Evolutionary conservation across 352 stramenopile genomes (phyloP), one percentile per base, ranked within the genome.

Genomic region (Phytopythium montanum): DNA sequence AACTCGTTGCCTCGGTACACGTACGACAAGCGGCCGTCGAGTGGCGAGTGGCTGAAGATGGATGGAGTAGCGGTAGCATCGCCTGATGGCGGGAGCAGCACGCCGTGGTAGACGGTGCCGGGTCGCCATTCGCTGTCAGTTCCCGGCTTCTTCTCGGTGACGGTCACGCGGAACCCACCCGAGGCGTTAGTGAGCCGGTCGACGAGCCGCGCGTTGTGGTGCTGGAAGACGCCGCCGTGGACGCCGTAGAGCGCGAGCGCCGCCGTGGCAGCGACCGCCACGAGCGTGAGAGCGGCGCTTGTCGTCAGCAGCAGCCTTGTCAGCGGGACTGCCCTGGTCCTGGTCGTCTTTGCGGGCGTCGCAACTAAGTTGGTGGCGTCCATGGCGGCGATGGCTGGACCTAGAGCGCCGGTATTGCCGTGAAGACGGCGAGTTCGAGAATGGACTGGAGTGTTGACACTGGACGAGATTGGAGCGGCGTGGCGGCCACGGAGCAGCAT

Each of bases 201-300:
- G 31, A 62, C 29, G 28, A 62, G 18, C 12, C 57, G 45, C 28
- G 28, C 18, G 12, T 34, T 53, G 41, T 53, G 25, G 26, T 61
- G 55, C 41, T 55, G 55, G 55, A 61, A 61, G 21, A 34, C 38
- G 9, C 48, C 55, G 28, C 44, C 31, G 44, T 61, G 34, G 9
- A 31, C 19, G 5, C 46, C 49, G 23, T 56, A 56, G 28, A 52
- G 57, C 5, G 42, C 52, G 52, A 57, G 36, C 34, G 34, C 36
- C 34, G 39, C 9, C 1, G 21, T 29, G 0, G n/a, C 36, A n/a
- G 33, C 52, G 21, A 52, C 21, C 5, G 23, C 14, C 6, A 16
- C 16, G 45, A 33, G 1, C 1, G 45, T 12, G 16, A 52, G 12
- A 9, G 45, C 45, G 23, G n/a, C 10, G n/a, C 5, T n/a, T 10